Evolutionary conservation across 768 basidiomycete genomes (phyloP).

Genomic region (Leucocoprinus sp.): DNA sequence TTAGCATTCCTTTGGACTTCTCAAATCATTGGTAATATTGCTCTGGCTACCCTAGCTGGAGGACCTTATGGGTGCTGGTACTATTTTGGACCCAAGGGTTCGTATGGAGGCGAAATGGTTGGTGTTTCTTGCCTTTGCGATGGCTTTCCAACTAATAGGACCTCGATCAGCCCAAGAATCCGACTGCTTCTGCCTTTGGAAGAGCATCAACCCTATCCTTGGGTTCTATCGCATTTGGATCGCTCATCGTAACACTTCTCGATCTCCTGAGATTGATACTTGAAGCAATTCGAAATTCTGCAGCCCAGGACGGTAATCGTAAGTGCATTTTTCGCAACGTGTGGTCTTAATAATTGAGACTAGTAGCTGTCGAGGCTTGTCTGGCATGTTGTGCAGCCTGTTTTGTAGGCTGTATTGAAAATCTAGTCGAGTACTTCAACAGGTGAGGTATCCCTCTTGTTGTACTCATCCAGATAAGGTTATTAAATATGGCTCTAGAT

Average conservation of each 20-base stretch:
- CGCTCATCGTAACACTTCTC: constrained; percentile 72
- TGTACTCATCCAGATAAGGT: neutral
- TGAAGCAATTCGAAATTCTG: constrained; percentile 48
- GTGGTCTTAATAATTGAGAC: no score
- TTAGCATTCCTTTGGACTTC: constrained; percentile 87
- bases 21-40: constrained; percentile 73
- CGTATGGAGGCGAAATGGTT: constrained; percentile 49
- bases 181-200: constrained; percentile 60
- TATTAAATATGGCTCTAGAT: constrained; percentile 29
- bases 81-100: constrained; percentile 68
- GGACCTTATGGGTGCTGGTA: constrained; percentile 77
- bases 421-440: constrained; percentile 73
- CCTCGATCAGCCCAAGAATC: constrained; percentile 51
- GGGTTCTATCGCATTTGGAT: constrained; percentile 81
- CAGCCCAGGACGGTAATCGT: constrained; percentile 60
- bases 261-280: constrained; percentile 61
- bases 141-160: neutral
- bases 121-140: no score
- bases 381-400: constrained; percentile 75
- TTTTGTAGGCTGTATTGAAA: constrained; percentile 65
- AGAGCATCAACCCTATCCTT: constrained; percentile 73
- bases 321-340: no score
- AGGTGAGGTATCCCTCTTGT: constrained; percentile 30
- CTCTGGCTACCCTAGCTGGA: constrained; percentile 73
- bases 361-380: constrained; percentile 66